These are phyloP conservation scores for Bryoglossum gracile DNA, from an alignment of 495 filamentous ascomycete genomes.

Conservation along the genomic window DNA sequence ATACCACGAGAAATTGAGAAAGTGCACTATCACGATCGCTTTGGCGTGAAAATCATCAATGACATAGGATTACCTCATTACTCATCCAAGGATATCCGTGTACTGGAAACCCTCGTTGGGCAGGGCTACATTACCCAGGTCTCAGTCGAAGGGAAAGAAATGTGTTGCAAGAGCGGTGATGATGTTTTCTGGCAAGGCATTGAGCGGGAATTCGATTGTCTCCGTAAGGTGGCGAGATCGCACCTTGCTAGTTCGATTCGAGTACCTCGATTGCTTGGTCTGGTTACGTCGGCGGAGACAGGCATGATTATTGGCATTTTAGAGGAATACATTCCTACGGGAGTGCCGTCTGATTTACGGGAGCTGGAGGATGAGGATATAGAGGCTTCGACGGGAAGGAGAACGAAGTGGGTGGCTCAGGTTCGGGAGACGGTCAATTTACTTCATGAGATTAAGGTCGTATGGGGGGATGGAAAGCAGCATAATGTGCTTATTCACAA, in stretches of 20 bases:
- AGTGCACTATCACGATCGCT: conserved; percentile 1
- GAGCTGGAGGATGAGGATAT: conserved; percentile 11
- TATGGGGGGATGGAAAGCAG: conserved; percentile 31
- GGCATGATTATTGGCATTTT: conserved; percentile 9
- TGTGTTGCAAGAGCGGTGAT: conserved; percentile 14
- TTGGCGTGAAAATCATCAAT: conserved; percentile 9
- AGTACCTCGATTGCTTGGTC: conserved; percentile 6
- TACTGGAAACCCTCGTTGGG: conserved; percentile 5
- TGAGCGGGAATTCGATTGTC: conserved; percentile 11
- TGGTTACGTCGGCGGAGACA: conserved; percentile 5
- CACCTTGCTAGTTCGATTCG: conserved; percentile 3
- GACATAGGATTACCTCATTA: conserved; percentile 17
- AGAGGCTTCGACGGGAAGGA: conserved; percentile 9
- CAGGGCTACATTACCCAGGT: conserved; percentile 10
- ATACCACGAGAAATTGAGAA: conserved; percentile 7
- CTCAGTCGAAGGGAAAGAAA: conserved; percentile 6
- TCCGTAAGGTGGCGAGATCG: conserved; percentile 5
- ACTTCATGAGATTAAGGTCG: conserved; percentile 26
- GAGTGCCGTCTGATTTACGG: conserved; percentile 2
- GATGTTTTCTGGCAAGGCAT: background rate
- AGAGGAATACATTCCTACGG: conserved; percentile 13
- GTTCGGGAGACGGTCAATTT: conserved; percentile 21
- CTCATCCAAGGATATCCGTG: conserved; percentile 16
- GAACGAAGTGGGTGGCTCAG: conserved; percentile 25
- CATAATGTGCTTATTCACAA: conserved; percentile 27